Conservation (phyloP, 495 filamentous ascomycete species). For the Cryomyces antarcticus region DNA sequence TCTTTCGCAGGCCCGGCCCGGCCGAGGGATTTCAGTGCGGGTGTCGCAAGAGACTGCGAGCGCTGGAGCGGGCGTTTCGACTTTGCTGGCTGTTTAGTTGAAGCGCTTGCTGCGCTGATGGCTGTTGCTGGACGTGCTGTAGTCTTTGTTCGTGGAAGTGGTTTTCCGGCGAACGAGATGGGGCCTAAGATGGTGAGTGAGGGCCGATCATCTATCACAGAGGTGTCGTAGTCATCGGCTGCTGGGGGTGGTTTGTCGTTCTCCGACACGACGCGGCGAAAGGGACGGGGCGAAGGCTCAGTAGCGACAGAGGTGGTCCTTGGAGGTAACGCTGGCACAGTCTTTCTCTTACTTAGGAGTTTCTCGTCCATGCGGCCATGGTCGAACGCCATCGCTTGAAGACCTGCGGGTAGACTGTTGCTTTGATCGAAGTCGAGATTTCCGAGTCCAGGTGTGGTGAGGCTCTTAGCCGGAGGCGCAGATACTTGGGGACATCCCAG, state of each 20-base stretch:
- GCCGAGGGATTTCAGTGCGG: neutral
- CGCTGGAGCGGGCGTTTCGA: constrained; percentile 1
- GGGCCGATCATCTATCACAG: too few species aligned
- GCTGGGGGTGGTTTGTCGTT: constrained; percentile 8
- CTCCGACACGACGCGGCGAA: constrained; percentile 3
- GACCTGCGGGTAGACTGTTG: neutral
- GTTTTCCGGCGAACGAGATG: neutral
- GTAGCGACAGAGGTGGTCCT: constrained; percentile 1
- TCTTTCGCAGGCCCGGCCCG: too few species aligned
- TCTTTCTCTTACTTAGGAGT: constrained; percentile 1
- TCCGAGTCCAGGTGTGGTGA: too few species aligned
- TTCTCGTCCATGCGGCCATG: constrained; percentile 7
- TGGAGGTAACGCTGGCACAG: neutral
- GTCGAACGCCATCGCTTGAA: constrained; percentile 1
- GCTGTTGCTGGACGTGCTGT: neutral
- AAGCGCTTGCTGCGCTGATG: neutral
- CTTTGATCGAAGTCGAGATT: too few species aligned
- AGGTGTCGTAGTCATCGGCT: too few species aligned
- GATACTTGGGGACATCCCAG: too few species aligned
- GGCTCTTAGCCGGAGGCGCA: too few species aligned
- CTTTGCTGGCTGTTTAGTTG: neutral
- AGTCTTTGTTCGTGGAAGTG: neutral
- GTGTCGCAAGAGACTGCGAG: neutral
- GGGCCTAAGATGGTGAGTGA: neutral
- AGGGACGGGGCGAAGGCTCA: neutral